phyloP scores from a whole-genome alignment of 1,284 basidiomycete genomes.

The Leccinum insolens region DNA sequence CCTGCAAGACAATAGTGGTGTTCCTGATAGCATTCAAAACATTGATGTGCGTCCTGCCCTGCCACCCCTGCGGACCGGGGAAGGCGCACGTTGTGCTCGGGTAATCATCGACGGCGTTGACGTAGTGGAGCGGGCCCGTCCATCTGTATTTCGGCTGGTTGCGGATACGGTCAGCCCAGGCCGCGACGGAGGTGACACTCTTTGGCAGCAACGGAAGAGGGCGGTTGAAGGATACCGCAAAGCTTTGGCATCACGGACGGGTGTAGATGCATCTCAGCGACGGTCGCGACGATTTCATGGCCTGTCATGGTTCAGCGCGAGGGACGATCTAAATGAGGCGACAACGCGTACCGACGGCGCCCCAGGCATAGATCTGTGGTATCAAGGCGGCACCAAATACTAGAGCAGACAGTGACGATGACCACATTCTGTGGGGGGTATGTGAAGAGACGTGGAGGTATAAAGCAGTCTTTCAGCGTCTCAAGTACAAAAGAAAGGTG shows the following conservation, averaged over 20 bases:
- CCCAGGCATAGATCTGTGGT: too few relatives aligned
- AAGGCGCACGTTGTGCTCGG: constrained; percentile 78
- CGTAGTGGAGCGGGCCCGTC: constrained; percentile 75
- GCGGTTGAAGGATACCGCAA: constrained; percentile 63
- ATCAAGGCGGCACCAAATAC: too few relatives aligned
- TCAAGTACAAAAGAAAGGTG: too few relatives aligned
- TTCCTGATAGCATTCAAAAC: constrained; percentile 79
- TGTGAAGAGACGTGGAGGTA: constrained; percentile 5
- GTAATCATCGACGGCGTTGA: constrained; percentile 75
- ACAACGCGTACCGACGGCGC: too few relatives aligned
- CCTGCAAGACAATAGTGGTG: constrained; percentile 60
- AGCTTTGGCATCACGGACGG: constrained; percentile 52
- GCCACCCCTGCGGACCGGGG: constrained; percentile 81
- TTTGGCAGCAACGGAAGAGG: constrained; percentile 16
- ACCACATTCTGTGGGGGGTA: constrained; percentile 9
- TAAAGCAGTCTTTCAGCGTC: neutral
- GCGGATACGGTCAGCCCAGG: constrained; percentile 84
- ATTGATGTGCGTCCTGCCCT: constrained; percentile 64
- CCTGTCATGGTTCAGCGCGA: too few relatives aligned
- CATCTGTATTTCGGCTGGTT: constrained; percentile 59
- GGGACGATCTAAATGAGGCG: too few relatives aligned
- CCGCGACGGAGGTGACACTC: constrained; percentile 78
- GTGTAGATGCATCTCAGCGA: too few relatives aligned
- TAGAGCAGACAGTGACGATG: too few relatives aligned
- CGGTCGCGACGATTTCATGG: too few relatives aligned